Evolutionary conservation across 257 asterid genomes (phyloP).

Genomic region (Solanum peruvianum): DNA sequence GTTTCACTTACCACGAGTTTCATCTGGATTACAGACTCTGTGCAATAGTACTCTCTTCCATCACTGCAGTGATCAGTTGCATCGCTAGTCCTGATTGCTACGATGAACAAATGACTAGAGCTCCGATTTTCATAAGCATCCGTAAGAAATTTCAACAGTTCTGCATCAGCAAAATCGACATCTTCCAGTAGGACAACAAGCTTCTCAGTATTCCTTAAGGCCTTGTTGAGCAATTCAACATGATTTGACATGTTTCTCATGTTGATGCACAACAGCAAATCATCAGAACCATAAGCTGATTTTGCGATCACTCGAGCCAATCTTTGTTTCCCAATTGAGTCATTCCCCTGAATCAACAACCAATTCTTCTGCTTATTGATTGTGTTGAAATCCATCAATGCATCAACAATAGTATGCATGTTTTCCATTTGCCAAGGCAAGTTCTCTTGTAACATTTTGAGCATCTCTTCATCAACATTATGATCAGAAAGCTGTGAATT

Average conservation of each 20-base stretch:
- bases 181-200: conserved; percentile 52
- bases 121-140: conserved; percentile 17
- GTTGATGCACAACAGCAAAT: conserved; percentile 29
- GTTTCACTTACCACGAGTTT: conserved; percentile 20
- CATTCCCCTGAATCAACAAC: conserved; percentile 61
- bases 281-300: conserved; percentile 46
- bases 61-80: not conserved
- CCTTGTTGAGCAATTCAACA: conserved; percentile 30
- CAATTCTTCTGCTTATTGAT: conserved; percentile 16
- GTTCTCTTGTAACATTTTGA: conserved; percentile 27
- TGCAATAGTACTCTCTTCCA: not conserved
- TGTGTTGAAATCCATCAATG: conserved; percentile 14
- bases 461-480: conserved; percentile 3
- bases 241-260: conserved; percentile 16
- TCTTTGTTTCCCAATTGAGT: conserved; percentile 39
- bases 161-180: conserved; percentile 40
- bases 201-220: conserved; percentile 23
- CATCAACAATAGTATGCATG: conserved; percentile 31
- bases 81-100: conserved; percentile 22
- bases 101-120: conserved; percentile 20
- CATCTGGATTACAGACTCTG: conserved; percentile 26
- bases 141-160: conserved; percentile 29
- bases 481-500: conserved; percentile 21
- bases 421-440: conserved; percentile 66
- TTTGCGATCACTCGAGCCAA: conserved; percentile 48